These are phyloP conservation scores for Cryomyces minteri DNA, from an alignment of 495 filamentous ascomycete species.

Conservation along the genomic window DNA sequence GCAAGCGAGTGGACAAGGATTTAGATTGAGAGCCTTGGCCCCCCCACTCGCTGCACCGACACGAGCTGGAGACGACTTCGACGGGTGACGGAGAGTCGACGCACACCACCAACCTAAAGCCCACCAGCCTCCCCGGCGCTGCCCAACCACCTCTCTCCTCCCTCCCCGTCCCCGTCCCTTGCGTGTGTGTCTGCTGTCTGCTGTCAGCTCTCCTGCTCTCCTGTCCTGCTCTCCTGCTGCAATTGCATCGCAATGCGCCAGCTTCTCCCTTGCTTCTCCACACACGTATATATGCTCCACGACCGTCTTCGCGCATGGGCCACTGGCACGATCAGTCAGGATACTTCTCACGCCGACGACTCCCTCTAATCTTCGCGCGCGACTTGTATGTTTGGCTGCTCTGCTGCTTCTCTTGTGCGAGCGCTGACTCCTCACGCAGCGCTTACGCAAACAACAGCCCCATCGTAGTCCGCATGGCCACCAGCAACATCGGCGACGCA, in stretches of 20 bases:
- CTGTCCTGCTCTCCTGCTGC: not conserved
- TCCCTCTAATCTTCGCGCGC: no score
- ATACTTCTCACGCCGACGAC: slow-evolving; percentile 13
- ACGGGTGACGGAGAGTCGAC: no score
- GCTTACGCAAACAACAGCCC: slow-evolving; percentile 20
- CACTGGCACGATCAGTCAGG: slow-evolving; percentile 12
- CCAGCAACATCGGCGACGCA: slow-evolving; percentile 18
- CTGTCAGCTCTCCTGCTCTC: not conserved
- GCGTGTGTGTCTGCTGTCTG: not conserved
- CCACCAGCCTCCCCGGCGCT: not conserved
- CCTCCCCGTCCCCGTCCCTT: not conserved
- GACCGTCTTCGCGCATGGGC: slow-evolving; percentile 8
- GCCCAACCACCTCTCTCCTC: not conserved
- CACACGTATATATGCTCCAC: not conserved
- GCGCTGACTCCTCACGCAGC: slow-evolving; percentile 12
- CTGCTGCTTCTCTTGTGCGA: no score
- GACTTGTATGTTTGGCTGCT: no score
- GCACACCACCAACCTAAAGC: not conserved
- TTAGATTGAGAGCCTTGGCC: no score
- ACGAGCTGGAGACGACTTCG: no score
- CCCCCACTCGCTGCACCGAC: no score
- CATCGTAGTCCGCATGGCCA: slow-evolving; percentile 19
- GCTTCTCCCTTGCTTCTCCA: not conserved
- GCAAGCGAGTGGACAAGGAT: no score
- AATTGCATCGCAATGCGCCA: slow-evolving; percentile 1